A percentile compares a stretch with the other conserved stretches of the same genome.
Evolutionary conservation across 2,329 filamentous ascomycete genomes (phyloP).

Genomic region (Coniosporium tulheliwenetii): DNA sequence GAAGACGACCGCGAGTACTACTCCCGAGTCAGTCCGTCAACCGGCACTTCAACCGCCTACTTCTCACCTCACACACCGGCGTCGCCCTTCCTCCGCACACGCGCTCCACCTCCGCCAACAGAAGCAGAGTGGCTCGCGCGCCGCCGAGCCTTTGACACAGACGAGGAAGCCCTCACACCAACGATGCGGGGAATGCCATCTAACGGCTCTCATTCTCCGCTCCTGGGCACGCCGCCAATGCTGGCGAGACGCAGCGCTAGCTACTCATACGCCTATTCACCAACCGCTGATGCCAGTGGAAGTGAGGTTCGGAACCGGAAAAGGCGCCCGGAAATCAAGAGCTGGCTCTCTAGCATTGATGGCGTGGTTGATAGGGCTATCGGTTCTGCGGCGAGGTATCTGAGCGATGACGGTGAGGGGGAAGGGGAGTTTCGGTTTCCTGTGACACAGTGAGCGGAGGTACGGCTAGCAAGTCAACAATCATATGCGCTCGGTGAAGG

Average conservation of each 20-base stretch:
- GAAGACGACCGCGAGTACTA: background rate
- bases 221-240: background rate
- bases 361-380: constrained; percentile 8
- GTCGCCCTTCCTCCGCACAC: constrained; percentile 1
- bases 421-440: constrained; percentile 5
- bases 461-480: too few species aligned
- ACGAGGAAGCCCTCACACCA: constrained; percentile 1
- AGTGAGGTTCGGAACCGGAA: background rate
- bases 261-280: background rate
- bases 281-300: background rate
- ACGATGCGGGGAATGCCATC: too few species aligned
- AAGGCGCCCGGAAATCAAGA: constrained; percentile 1
- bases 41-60: background rate
- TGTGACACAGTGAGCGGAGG: too few species aligned
- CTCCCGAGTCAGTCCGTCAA: background rate
- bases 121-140: constrained; percentile 5
- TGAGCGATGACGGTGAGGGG: constrained; percentile 10
- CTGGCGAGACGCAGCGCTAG: too few species aligned
- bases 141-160: constrained; percentile 4
- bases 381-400: constrained; percentile 11
- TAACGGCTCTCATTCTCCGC: background rate
- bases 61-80: constrained; percentile 2
- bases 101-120: background rate
- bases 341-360: constrained; percentile 11
- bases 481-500: too few species aligned